A percentile compares a stretch with the other conserved stretches of the same genome.
phyloP scores from a whole-genome alignment of 106 monocot species.

The Phalaenopsis aphrodite region DNA sequence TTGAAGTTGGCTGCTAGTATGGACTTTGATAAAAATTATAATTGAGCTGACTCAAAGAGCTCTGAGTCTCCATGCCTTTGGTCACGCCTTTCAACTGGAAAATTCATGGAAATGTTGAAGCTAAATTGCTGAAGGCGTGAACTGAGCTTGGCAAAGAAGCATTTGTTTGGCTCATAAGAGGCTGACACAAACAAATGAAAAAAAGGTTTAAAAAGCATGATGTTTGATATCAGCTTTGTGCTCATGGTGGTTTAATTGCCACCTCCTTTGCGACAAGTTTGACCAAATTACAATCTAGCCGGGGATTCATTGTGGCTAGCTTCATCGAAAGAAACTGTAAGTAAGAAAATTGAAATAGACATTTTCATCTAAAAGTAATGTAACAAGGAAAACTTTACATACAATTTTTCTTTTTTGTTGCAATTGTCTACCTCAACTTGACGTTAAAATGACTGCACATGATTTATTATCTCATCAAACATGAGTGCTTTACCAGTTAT shows the following conservation, averaged over 20 bases:
- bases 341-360: neutral
- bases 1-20: conserved; percentile 24
- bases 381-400: neutral
- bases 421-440: conserved; percentile 23
- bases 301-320: conserved; percentile 23
- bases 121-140: neutral
- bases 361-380: neutral
- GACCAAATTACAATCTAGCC: conserved; percentile 31
- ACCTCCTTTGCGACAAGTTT: conserved; percentile 53
- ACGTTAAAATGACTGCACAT: too few species aligned
- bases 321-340: conserved; percentile 40
- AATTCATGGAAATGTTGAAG: neutral
- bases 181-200: neutral
- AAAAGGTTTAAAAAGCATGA: neutral
- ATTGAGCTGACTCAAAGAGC: conserved; percentile 10
- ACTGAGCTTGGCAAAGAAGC: neutral
- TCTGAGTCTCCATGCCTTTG: conserved; percentile 10
- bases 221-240: neutral
- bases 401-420: too few species aligned
- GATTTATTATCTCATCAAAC: too few species aligned
- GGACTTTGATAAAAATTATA: neutral
- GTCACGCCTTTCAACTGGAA: neutral
- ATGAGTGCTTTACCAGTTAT: too few species aligned
- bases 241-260: conserved; percentile 10
- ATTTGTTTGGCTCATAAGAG: neutral